Evolutionary conservation across 208 protist genomes (phyloP), one percentile per base, ranked within the genome.

Genomic region (Leishmania mexicana): DNA sequence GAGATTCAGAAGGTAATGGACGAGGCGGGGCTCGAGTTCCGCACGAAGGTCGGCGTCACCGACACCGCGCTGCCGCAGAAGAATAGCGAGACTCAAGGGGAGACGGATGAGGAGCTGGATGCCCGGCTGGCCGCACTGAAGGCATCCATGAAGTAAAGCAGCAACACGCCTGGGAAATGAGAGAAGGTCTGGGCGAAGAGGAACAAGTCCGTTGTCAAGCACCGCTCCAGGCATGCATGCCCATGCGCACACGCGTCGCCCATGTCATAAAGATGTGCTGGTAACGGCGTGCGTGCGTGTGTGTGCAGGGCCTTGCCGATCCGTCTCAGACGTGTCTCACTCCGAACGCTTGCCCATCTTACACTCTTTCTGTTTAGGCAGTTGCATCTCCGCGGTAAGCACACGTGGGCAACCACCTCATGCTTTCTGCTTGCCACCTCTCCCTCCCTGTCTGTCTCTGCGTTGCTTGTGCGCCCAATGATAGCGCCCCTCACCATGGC

Each of bases 1-100:
- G 93, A 97, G 79, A 94, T 98, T 75, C 89, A 95, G 81, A 97
- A 98, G 85, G 92, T 97, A 21, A 94, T 98, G 85, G 96, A 98
- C 77, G 94, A 98, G 88, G 94, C 92, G n/a, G 93, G 93, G 31
- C 81, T 98, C 17, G 96, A 98, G 71, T 95, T 98, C 81, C 92
- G 90, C 75, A 84, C 81, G 24, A 96, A 97, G 85, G 88, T 97
- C 17, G 93, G 92, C 70, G 87, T 97, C 38, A 81, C 84, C 1
- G 84, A 90, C 75, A 78, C 81, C 2, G 73, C 81, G 21, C 58
- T 97, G 58, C 91, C 91, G 40, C 70, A 86, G 58, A 88, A 89
- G 76, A 82, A 85, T 68, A 51, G 83, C 17, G 85, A 92, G 75
- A 70, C 88, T 60, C 78, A 88, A 70, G 83, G 83, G 38, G 92